Percentiles rank a stretch among this genome's conserved stretches.
These are phyloP conservation scores for Panaeolus papilionaceus DNA, from an alignment of 768 basidiomycete species.

Conservation along the genomic window DNA sequence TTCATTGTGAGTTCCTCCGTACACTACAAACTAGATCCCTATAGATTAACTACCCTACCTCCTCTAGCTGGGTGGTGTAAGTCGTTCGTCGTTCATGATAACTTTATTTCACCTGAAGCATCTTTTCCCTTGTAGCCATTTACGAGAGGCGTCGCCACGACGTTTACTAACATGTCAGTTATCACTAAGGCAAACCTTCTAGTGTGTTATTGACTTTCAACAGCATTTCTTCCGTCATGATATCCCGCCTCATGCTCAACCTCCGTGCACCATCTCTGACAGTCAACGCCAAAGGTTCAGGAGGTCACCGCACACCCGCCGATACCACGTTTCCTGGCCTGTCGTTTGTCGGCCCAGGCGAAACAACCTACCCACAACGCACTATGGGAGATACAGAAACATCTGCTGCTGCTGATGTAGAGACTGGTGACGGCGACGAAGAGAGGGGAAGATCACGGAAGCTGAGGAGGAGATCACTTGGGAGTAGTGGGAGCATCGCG, in stretches of 20 bases:
- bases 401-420: constrained; percentile 14
- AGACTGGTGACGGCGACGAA: background rate
- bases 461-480: background rate
- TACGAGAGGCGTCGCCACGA: constrained; percentile 39
- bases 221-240: constrained; percentile 45
- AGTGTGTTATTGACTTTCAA: background rate
- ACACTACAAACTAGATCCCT: background rate
- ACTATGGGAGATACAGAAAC: constrained; percentile 7
- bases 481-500: background rate
- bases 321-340: constrained; percentile 24
- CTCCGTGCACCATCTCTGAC: constrained; percentile 40
- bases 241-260: constrained; percentile 48
- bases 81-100: constrained; percentile 18
- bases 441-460: background rate
- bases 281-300: constrained; percentile 16
- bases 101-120: background rate
- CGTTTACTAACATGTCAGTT: constrained; percentile 43
- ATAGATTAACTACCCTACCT: background rate
- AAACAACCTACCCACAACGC: constrained; percentile 21
- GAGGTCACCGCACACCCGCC: constrained; percentile 16
- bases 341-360: constrained; percentile 20
- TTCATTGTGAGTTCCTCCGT: constrained; percentile 37
- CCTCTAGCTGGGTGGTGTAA: constrained; percentile 39
- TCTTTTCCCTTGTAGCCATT: constrained; percentile 30
- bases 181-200: background rate